A percentile compares a stretch with the other conserved stretches of the same genome.
Conservation (phyloP, 2,329 filamentous ascomycete species). For the Aspergillus terreus region DNA sequence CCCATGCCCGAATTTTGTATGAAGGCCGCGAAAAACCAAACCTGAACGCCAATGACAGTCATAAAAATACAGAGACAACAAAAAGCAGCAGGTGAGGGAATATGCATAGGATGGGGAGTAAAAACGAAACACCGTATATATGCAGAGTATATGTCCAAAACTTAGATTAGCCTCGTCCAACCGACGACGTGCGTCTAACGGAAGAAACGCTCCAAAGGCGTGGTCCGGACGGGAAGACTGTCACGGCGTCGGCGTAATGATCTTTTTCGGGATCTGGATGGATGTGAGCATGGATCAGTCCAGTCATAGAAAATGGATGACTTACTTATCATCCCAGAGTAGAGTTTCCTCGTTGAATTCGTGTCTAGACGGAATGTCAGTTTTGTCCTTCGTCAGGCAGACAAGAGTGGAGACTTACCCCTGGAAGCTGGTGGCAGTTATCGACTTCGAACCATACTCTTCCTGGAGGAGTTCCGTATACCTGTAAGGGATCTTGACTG, state of each 20-base stretch:
- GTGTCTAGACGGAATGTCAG: conserved; percentile 22
- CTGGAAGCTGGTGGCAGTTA: conserved; percentile 47
- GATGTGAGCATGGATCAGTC: background rate
- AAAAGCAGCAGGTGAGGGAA: background rate
- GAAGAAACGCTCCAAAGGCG: conserved; percentile 6
- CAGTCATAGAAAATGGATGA: background rate
- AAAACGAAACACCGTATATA: conserved; percentile 8
- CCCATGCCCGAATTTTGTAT: background rate
- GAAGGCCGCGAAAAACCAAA: background rate
- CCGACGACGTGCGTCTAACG: background rate
- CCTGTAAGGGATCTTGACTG: conserved; percentile 54
- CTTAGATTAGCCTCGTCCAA: no score
- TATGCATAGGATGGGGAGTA: conserved; percentile 4
- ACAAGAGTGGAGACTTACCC: conserved; percentile 23
- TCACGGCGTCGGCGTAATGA: conserved; percentile 5
- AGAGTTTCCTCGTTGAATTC: conserved; percentile 30
- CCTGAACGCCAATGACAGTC: background rate
- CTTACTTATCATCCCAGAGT: conserved; percentile 27
- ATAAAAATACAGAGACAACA: conserved; percentile 21
- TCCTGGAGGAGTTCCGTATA: conserved; percentile 53
- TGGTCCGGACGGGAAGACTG: conserved; percentile 9
- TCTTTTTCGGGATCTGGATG: conserved; percentile 5
- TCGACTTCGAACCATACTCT: conserved; percentile 51
- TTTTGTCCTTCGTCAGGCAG: background rate
- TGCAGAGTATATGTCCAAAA: conserved; percentile 5